These are phyloP conservation scores for Pochonia chlamydosporia DNA, from an alignment of 2,329 filamentous ascomycete species.

Conservation along the genomic window DNA sequence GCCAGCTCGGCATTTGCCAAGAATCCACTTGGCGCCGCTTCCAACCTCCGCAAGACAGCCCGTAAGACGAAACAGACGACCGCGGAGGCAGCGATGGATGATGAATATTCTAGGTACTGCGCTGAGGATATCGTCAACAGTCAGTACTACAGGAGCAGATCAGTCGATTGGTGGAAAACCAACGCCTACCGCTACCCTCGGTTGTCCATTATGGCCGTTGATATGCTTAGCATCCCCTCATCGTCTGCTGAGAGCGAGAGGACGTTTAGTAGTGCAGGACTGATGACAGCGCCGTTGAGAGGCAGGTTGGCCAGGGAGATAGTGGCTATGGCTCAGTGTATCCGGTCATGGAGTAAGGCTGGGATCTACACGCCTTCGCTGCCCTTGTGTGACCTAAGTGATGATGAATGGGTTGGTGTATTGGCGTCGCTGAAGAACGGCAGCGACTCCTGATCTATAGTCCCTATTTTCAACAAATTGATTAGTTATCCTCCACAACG, in stretches of 20 bases:
- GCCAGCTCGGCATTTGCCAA: not conserved
- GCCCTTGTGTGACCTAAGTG: slow-evolving; percentile 1
- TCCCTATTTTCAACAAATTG: too few relatives aligned
- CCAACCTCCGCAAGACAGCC: not conserved
- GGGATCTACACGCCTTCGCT: slow-evolving; percentile 7
- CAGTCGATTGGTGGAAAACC: slow-evolving; percentile 6
- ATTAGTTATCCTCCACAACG: not conserved
- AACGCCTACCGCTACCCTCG: slow-evolving; percentile 7
- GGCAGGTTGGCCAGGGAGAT: slow-evolving; percentile 7
- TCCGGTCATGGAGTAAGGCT: slow-evolving; percentile 7
- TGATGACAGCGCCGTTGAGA: slow-evolving; percentile 6
- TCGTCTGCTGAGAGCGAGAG: slow-evolving; percentile 9
- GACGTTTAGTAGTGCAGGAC: slow-evolving; percentile 6
- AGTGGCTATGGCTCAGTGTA: slow-evolving; percentile 7
- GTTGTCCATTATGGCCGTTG: slow-evolving; percentile 7
- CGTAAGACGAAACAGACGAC: slow-evolving; percentile 2
- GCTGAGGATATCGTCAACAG: slow-evolving; percentile 6
- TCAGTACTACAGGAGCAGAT: slow-evolving; percentile 2
- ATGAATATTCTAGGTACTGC: slow-evolving; percentile 5
- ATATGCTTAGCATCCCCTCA: slow-evolving; percentile 9
- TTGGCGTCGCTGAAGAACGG: slow-evolving; percentile 1
- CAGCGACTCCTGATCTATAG: not conserved
- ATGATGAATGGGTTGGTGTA: slow-evolving; percentile 4
- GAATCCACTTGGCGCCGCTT: not conserved
- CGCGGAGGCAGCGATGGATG: not conserved